Evolutionary conservation across 140 eudicot genomes (phyloP).

Genomic region (Anethum foeniculum): DNA sequence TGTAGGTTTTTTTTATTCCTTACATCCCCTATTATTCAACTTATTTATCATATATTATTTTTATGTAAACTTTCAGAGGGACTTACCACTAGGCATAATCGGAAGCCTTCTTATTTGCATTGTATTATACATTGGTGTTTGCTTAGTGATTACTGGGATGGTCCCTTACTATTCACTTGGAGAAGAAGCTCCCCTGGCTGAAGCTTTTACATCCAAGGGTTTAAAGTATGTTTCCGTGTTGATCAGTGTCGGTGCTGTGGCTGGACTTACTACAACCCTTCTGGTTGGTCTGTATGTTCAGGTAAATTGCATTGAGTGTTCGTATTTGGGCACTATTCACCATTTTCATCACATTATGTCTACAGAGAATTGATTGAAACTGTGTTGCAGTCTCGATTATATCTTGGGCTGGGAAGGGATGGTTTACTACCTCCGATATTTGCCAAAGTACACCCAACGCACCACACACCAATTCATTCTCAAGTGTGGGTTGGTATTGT

Average conservation of each 20-base stretch:
- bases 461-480: slow-evolving; percentile 85
- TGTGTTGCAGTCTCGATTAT: slow-evolving; percentile 67
- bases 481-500: slow-evolving; percentile 93
- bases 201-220: slow-evolving; percentile 76
- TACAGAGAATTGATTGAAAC: slow-evolving; percentile 10
- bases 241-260: slow-evolving; percentile 89
- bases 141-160: slow-evolving; percentile 92
- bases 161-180: slow-evolving; percentile 73
- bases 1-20: background rate
- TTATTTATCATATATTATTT: background rate
- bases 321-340: background rate
- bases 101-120: slow-evolving; percentile 76
- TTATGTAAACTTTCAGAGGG: slow-evolving; percentile 46
- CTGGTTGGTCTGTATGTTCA: slow-evolving; percentile 94
- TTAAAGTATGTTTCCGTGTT: slow-evolving; percentile 60
- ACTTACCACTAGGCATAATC: slow-evolving; percentile 81
- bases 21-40: background rate
- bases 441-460: slow-evolving; percentile 68
- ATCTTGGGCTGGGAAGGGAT: slow-evolving; percentile 95
- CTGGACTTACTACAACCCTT: slow-evolving; percentile 94
- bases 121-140: slow-evolving; percentile 70
- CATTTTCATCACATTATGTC: background rate
- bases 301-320: slow-evolving; percentile 29
- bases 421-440: slow-evolving; percentile 73
- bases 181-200: slow-evolving; percentile 87